phyloP scores from a whole-genome alignment of 2,329 filamentous ascomycete genomes.

The Furcasterigmium sp. region DNA sequence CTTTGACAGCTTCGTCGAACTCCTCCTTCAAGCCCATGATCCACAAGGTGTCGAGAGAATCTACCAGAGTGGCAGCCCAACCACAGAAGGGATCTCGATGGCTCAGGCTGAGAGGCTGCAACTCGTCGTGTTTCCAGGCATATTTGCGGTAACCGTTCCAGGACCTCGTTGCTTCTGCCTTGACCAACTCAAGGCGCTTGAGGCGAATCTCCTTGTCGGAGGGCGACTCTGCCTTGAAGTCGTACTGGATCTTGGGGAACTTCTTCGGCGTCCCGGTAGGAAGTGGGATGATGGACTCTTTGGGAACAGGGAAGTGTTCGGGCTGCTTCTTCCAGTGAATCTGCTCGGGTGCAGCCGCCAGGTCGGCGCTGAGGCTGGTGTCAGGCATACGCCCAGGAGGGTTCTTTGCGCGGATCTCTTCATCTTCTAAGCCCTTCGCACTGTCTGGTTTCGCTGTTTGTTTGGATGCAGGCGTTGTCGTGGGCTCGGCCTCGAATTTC shows the following conservation, averaged over 20 bases:
- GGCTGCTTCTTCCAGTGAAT: slow-evolving; percentile 69
- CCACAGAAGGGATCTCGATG: slow-evolving; percentile 81
- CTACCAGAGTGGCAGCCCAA: slow-evolving; percentile 85
- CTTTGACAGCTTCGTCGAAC: slow-evolving; percentile 71
- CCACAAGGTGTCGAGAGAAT: slow-evolving; percentile 78
- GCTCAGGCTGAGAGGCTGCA: slow-evolving; percentile 64
- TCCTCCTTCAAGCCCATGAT: slow-evolving; percentile 77
- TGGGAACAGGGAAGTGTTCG: slow-evolving; percentile 73
- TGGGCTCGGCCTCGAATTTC: background rate
- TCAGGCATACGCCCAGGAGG: slow-evolving; percentile 12
- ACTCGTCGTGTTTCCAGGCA: slow-evolving; percentile 84
- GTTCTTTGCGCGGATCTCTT: slow-evolving; percentile 18
- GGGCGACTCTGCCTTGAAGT: slow-evolving; percentile 53
- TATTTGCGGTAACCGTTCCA: slow-evolving; percentile 78
- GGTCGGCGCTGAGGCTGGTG: slow-evolving; percentile 4
- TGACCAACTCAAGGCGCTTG: slow-evolving; percentile 61
- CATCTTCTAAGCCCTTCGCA: background rate
- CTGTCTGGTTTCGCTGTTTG: background rate
- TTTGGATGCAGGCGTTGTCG: background rate
- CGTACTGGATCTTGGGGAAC: slow-evolving; percentile 73
- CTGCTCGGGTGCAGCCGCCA: slow-evolving; percentile 13
- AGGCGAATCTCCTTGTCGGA: slow-evolving; percentile 52
- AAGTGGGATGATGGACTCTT: slow-evolving; percentile 66
- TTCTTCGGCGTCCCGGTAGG: slow-evolving; percentile 65
- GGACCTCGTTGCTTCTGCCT: slow-evolving; percentile 67